Conservation (phyloP, 495 filamentous ascomycete species). For the Penicillium lividum region DNA sequence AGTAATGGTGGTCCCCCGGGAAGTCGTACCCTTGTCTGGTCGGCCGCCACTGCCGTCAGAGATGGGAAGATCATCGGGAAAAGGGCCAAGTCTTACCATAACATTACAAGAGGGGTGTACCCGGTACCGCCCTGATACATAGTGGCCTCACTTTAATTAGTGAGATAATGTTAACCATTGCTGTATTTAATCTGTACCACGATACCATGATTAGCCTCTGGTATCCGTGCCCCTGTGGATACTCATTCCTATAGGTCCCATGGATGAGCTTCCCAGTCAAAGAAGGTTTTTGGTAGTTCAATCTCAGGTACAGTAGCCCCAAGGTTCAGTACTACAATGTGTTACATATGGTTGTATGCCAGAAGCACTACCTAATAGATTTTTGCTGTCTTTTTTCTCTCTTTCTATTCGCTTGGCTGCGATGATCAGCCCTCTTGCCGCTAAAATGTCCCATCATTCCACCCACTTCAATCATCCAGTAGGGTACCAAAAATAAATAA, state of each 20-base stretch:
- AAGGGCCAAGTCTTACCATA: constrained; percentile 1
- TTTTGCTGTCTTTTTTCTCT: constrained; percentile 6
- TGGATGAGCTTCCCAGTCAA: not conserved
- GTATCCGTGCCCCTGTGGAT: not conserved
- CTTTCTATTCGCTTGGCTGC: constrained; percentile 24
- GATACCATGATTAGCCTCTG: not conserved
- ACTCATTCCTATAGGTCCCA: not conserved
- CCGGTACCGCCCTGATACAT: constrained; percentile 10
- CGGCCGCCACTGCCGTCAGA: constrained; percentile 34
- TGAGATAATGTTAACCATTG: not conserved
- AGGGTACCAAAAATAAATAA: constrained; percentile 19
- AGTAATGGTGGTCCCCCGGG: constrained; percentile 10
- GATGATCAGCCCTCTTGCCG: constrained; percentile 33
- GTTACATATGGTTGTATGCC: constrained; percentile 20
- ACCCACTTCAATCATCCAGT: constrained; percentile 25
- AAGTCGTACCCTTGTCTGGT: constrained; percentile 15
- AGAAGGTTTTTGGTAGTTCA: not conserved
- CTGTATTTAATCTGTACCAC: constrained; percentile 1
- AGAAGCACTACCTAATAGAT: not conserved
- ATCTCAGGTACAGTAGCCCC: constrained; percentile 2
- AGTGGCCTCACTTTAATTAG: not conserved
- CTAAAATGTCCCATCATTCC: constrained; percentile 20
- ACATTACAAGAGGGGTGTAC: not conserved
- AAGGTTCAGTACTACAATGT: constrained; percentile 14
- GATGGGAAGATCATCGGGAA: constrained; percentile 28